phyloP scores from a whole-genome alignment of 2,329 filamentous ascomycete species.

The Akanthomyces lecanii region DNA sequence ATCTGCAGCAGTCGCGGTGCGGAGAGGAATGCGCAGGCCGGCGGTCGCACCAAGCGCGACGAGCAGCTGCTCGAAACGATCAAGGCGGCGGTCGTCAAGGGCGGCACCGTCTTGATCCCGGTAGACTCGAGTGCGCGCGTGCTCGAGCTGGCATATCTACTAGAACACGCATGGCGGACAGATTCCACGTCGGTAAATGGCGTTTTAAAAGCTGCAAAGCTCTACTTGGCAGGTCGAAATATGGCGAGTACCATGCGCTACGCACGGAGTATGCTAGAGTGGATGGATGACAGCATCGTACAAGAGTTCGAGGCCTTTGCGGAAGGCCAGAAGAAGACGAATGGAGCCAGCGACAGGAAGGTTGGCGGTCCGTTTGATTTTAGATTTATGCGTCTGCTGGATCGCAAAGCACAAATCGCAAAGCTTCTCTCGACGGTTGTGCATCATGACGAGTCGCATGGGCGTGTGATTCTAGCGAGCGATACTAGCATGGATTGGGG shows the following conservation, averaged over 20 bases:
- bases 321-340: constrained; percentile 45
- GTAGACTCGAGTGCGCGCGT: constrained; percentile 95
- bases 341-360: constrained; percentile 47
- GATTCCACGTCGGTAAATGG: constrained; percentile 52
- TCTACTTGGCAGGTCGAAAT: constrained; percentile 84
- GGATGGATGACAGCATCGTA: constrained; percentile 97
- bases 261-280: constrained; percentile 92
- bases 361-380: constrained; percentile 81
- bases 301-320: constrained; percentile 79
- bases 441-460: constrained; percentile 41
- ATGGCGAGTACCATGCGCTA: constrained; percentile 86
- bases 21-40: constrained; percentile 63
- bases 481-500: constrained; percentile 92
- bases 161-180: constrained; percentile 86
- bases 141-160: constrained; percentile 82
- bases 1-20: constrained; percentile 86
- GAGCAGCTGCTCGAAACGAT: constrained; percentile 81
- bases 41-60: constrained; percentile 76
- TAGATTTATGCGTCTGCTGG: constrained; percentile 75
- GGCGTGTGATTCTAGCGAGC: constrained; percentile 82
- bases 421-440: constrained; percentile 53
- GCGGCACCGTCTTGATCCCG: constrained; percentile 88
- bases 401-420: constrained; percentile 75
- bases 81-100: constrained; percentile 69
- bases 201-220: constrained; percentile 49